Evolutionary conservation across 139 green algal genomes (phyloP).

Genomic region (Tetradesmus lagerheimii): DNA sequence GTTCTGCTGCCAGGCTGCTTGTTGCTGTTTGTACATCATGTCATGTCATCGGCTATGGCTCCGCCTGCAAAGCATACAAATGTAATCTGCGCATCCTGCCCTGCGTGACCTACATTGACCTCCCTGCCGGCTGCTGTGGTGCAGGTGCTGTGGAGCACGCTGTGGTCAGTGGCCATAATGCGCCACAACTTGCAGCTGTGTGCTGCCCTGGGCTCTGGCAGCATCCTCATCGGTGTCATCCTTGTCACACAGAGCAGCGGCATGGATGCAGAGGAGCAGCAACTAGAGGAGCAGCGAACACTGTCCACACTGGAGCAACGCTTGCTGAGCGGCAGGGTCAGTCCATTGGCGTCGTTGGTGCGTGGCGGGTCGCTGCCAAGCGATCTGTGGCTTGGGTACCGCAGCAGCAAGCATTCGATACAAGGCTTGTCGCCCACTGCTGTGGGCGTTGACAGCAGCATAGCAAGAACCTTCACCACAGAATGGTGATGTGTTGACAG

Average conservation of each 20-base stretch:
- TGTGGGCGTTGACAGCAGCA: neutral
- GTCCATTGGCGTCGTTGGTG: neutral
- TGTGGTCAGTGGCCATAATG: conserved; percentile 1
- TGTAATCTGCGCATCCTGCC: too few relatives aligned
- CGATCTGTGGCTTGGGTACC: neutral
- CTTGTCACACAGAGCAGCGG: neutral
- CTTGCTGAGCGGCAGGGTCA: neutral
- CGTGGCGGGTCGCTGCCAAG: neutral
- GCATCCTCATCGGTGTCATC: neutral
- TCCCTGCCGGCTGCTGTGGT: neutral
- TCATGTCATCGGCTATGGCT: too few relatives aligned
- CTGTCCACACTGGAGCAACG: neutral
- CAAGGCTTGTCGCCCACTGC: neutral
- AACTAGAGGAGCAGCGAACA: neutral
- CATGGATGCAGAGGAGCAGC: neutral
- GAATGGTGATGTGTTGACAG: neutral
- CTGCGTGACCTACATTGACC: too few relatives aligned
- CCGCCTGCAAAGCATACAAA: too few relatives aligned
- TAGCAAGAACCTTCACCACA: neutral
- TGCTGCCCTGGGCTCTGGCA: neutral
- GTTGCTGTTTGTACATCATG: too few relatives aligned
- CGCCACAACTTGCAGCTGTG: neutral
- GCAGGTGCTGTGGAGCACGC: neutral
- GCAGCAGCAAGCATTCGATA: neutral
- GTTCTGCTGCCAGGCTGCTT: neutral